Base-by-base conservation (phyloP, 2,329 filamentous ascomycete genomes). In the Fusarium floridanum region DNA sequence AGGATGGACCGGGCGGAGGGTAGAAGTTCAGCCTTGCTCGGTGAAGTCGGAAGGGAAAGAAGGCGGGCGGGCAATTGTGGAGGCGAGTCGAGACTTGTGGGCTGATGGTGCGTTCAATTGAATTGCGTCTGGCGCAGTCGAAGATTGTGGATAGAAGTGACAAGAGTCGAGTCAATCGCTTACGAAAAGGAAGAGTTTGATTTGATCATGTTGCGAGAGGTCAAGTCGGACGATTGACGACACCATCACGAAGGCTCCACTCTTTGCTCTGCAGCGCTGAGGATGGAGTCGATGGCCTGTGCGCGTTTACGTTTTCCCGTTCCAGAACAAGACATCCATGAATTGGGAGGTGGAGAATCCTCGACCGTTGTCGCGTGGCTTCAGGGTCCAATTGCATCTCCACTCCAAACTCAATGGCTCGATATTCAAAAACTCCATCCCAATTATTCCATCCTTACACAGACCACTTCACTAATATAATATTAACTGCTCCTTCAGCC, bases 251-350 rank as follows among this genome's bases (percentile, higher is more conserved):
- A 36, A 10, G 37, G 24, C 20, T 27, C 70, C 70, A 67, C 67
- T 64, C 67, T 64, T 27, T 16, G 32, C 24, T 48, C 6, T 48
- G 22, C 67, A 32, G 53, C 34, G 56, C 45, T 62, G 48, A 37
- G 32, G 64, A 39, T 50, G 24, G 24, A 24, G 53, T 22, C 22
- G 27, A 64, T 71, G 70, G 67, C 61, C 63, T 55, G 67, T 74
- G 73, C 73, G 73, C 73, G 70, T 75, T 76, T 74, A 76, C 67
- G 59, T 69, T 74, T 76, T 76, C 63, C 73, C 73, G 70, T 64
- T 53, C 55, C 59, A 61, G 59, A 43, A 3, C 41, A 4, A 53
- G 48, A 32, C 48, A 50, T 50, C 27, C 5, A 22, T 43, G 41
- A 43, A 14, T 43, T 48, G 10, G 62, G 11, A 57, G 50, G 48